Evolutionary conservation across 2,329 filamentous ascomycete genomes (phyloP), one percentile per base, ranked within the genome.

Genomic region (Ophiocordyceps robertsii): DNA sequence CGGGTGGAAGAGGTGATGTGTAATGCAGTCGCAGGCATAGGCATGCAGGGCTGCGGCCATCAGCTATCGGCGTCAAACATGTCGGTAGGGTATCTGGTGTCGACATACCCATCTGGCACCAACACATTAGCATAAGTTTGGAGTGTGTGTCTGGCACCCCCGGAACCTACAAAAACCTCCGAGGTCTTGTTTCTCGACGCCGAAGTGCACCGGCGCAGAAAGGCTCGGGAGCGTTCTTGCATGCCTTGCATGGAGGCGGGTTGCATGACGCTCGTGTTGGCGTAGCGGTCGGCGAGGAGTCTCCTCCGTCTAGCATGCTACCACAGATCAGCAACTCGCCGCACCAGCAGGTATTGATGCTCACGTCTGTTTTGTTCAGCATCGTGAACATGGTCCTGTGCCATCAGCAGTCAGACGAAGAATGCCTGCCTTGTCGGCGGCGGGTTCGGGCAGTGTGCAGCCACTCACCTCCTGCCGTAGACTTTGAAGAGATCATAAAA

Each of bases 1-100:
- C 0, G 79, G 78, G 43, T 80, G 75, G 53, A 84, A 82, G n/a
- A 84, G 66, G 49, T 82, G 78, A 51, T 82, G 75, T 1, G 78
- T 80, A 27, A 77, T 71, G 50, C 80, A 82, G 53, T 84, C 80
- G 42, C 82, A 75, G 1, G 80, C 80, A 54, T 80, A 84, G 24
- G 79, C 72, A 47, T 84, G 80, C 2, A 84, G 62, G 37, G 55
- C 55, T 63, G 37, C 13, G 19, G 16, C 24, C 1, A 42, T 60
- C 37, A 58, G 53, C 41, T 17, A 29, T 21, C 21, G 38, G 17
- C 6, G 9, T 16, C 17, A 10, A 16, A 36, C 9, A 36, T 16
- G 13, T 16, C 33, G 16, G 6, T 39, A 3, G 29, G 3, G 29
- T n/a, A 41, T 8, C 19, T 38, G 10, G 32, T 21, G n/a, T 24